Conservation (phyloP, 805 yeast genomes). For the Saturnispora gosingensis region DNA sequence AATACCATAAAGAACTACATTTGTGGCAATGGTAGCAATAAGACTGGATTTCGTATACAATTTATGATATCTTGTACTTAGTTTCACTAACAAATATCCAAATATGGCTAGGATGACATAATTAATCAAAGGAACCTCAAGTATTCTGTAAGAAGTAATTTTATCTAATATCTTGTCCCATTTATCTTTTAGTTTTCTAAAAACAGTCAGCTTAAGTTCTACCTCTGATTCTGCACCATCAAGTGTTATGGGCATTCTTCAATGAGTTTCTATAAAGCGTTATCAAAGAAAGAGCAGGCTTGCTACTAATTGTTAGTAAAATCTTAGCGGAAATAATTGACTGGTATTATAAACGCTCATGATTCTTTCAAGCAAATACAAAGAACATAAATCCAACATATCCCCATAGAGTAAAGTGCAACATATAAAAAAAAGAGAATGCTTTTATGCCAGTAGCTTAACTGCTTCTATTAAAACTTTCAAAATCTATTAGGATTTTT, state of each 20-base stretch:
- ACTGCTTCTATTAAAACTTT: neutral
- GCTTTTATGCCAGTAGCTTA: neutral
- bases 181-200: neutral
- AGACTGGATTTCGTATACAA: slow-evolving; percentile 58
- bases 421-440: too few species aligned
- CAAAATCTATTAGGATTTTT: neutral
- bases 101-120: slow-evolving; percentile 42
- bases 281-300: neutral
- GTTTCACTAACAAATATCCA: slow-evolving; percentile 39
- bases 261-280: neutral
- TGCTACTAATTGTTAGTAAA: neutral
- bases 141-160: slow-evolving; percentile 21
- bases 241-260: neutral
- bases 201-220: neutral
- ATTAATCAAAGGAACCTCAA: slow-evolving; percentile 49
- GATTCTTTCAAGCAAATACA: too few species aligned
- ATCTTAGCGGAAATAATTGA: neutral
- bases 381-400: neutral
- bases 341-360: neutral
- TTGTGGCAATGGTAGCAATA: slow-evolving; percentile 73
- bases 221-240: neutral
- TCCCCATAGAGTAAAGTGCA: too few species aligned
- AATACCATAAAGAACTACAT: slow-evolving; percentile 74
- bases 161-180: neutral
- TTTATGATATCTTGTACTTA: slow-evolving; percentile 49